Evolutionary conservation across 805 yeast species (phyloP).

Genomic region (Ogataea polymorpha): DNA sequence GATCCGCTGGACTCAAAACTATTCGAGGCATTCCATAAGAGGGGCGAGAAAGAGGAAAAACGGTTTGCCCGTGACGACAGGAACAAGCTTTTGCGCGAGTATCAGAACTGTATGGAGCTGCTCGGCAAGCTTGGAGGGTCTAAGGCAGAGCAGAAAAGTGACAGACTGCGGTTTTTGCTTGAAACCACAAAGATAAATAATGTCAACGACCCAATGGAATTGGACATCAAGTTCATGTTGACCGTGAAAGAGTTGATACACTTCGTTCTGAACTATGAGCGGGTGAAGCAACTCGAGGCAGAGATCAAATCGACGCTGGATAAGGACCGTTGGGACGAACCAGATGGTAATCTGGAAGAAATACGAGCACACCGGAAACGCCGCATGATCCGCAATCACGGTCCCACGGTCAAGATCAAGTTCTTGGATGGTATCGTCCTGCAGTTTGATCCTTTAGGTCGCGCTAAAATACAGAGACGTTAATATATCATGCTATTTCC

Average conservation of each 20-base stretch:
- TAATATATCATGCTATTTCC: not conserved
- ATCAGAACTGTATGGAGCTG: constrained; percentile 50
- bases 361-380: constrained; percentile 12
- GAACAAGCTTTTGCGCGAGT: constrained; percentile 50
- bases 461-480: constrained; percentile 18
- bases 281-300: constrained; percentile 37
- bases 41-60: constrained; percentile 63
- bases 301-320: constrained; percentile 28
- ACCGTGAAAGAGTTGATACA: constrained; percentile 48
- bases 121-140: constrained; percentile 35
- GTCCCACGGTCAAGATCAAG: constrained; percentile 36
- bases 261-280: constrained; percentile 36
- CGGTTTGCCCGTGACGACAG: constrained; percentile 55
- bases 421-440: constrained; percentile 38
- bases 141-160: constrained; percentile 16
- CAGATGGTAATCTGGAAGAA: constrained; percentile 13
- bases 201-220: constrained; percentile 45
- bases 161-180: constrained; percentile 10
- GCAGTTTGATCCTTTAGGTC: constrained; percentile 38
- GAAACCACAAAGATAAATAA: constrained; percentile 43
- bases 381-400: constrained; percentile 29
- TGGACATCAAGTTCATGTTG: constrained; percentile 46
- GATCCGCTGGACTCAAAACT: constrained; percentile 49
- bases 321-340: constrained; percentile 30
- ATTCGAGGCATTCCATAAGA: constrained; percentile 48